phyloP scores from a whole-genome alignment of 805 yeast species.

The Kodamaea nitidulidarum region DNA sequence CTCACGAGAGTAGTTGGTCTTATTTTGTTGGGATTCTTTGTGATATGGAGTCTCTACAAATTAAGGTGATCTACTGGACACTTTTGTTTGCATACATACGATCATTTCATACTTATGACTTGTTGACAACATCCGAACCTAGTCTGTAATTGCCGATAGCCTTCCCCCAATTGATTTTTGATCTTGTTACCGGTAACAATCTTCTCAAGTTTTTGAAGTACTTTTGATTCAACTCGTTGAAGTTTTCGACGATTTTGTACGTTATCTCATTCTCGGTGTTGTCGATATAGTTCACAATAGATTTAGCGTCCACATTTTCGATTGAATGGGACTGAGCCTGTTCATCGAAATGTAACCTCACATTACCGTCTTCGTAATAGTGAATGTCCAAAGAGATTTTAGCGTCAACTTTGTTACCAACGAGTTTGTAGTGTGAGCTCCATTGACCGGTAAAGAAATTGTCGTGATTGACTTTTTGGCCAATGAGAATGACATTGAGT shows the following conservation, averaged over 20 bases:
- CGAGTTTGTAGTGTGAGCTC: constrained; percentile 60
- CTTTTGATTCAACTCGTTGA: constrained; percentile 69
- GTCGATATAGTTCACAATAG: constrained; percentile 46
- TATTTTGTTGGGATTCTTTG: constrained; percentile 29
- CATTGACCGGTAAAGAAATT: constrained; percentile 91
- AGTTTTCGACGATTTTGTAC: constrained; percentile 53
- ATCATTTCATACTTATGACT: constrained; percentile 13
- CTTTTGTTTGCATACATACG: not conserved
- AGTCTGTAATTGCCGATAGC: constrained; percentile 85
- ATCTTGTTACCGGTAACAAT: constrained; percentile 85
- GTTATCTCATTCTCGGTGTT: constrained; percentile 59
- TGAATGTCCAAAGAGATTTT: constrained; percentile 69
- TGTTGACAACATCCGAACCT: constrained; percentile 68
- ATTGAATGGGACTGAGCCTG: constrained; percentile 18
- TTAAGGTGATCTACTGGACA: constrained; percentile 16
- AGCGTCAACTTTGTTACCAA: constrained; percentile 43
- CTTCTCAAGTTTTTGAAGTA: constrained; percentile 84
- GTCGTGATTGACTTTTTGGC: constrained; percentile 64
- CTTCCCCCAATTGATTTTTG: constrained; percentile 92
- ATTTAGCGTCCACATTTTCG: constrained; percentile 27
- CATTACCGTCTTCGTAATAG: constrained; percentile 95
- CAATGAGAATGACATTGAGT: constrained; percentile 57
- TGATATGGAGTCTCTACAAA: constrained; percentile 38
- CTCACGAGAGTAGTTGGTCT: constrained; percentile 35
- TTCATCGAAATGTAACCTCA: constrained; percentile 55